Percentiles rank a stretch among this genome's conserved stretches.
phyloP scores from a whole-genome alignment of 495 filamentous ascomycete genomes.

The Glarea lozoyensis region DNA sequence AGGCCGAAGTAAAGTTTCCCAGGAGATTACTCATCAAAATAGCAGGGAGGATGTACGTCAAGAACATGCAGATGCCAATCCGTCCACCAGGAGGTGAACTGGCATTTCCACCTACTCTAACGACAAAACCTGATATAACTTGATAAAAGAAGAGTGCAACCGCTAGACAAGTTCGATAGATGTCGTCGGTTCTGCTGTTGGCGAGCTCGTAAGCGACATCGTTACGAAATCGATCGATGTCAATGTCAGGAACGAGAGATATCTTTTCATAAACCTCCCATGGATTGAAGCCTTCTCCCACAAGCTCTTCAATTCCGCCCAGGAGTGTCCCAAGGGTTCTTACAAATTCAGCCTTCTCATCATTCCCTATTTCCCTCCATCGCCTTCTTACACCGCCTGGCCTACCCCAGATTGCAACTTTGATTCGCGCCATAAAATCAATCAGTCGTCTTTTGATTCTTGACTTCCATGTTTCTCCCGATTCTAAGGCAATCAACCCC shows the following conservation, averaged over 20 bases:
- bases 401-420: too few relatives aligned
- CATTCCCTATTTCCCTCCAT: too few relatives aligned
- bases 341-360: too few relatives aligned
- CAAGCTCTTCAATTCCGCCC: too few relatives aligned
- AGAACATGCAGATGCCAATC: conserved; percentile 24
- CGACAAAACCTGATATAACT: conserved; percentile 23
- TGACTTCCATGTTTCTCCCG: neutral
- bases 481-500: neutral
- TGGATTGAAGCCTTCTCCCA: neutral
- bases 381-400: too few relatives aligned
- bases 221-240: neutral
- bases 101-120: conserved; percentile 16
- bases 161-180: conserved; percentile 21
- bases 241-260: neutral
- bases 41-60: conserved; percentile 26
- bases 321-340: too few relatives aligned
- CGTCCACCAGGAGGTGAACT: conserved; percentile 21
- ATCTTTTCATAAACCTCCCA: neutral
- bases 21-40: conserved; percentile 26
- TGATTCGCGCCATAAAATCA: too few relatives aligned
- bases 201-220: conserved; percentile 16
- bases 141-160: conserved; percentile 22
- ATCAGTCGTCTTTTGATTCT: too few relatives aligned
- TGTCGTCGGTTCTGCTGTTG: conserved; percentile 23
- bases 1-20: conserved; percentile 20